phyloP scores from a whole-genome alignment of 139 green algal genomes.

The Gonium pectorale region DNA sequence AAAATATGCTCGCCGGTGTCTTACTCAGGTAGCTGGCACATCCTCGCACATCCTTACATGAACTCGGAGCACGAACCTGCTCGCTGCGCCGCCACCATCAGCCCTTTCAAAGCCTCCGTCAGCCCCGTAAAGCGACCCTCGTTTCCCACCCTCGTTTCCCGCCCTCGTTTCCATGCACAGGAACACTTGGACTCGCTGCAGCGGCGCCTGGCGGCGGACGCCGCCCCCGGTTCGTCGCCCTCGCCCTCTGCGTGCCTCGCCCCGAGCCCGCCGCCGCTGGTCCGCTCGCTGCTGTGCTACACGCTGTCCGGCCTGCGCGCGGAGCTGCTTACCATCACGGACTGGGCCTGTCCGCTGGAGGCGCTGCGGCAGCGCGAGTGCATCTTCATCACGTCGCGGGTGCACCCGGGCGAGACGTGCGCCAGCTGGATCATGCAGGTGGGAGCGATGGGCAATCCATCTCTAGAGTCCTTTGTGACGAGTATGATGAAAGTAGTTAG shows the following conservation, averaged over 20 bases:
- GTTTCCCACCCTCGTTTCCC: neutral
- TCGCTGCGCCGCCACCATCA: neutral
- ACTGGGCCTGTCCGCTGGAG: conserved; percentile 54
- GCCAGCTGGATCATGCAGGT: conserved; percentile 82
- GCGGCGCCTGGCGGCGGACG: conserved; percentile 1
- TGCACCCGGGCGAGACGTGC: conserved; percentile 85
- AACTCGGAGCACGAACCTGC: no score
- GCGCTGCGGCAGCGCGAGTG: conserved; percentile 51
- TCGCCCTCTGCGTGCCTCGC: neutral
- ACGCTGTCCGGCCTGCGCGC: conserved; percentile 47
- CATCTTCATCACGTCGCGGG: conserved; percentile 69
- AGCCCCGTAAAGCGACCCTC: neutral
- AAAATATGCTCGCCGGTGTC: no score
- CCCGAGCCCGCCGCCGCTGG: conserved; percentile 6
- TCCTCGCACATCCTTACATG: no score
- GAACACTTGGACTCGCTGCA: conserved; percentile 52
- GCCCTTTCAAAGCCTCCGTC: neutral
- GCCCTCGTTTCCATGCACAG: neutral
- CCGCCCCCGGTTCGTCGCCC: neutral
- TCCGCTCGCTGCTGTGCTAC: conserved; percentile 67
- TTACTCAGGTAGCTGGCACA: no score
- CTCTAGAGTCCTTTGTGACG: no score
- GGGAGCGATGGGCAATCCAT: no score
- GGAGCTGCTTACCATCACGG: conserved; percentile 70
- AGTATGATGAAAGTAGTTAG: no score